Conservation (phyloP, 1,284 basidiomycete species). For the Wolfiporia cocos region DNA sequence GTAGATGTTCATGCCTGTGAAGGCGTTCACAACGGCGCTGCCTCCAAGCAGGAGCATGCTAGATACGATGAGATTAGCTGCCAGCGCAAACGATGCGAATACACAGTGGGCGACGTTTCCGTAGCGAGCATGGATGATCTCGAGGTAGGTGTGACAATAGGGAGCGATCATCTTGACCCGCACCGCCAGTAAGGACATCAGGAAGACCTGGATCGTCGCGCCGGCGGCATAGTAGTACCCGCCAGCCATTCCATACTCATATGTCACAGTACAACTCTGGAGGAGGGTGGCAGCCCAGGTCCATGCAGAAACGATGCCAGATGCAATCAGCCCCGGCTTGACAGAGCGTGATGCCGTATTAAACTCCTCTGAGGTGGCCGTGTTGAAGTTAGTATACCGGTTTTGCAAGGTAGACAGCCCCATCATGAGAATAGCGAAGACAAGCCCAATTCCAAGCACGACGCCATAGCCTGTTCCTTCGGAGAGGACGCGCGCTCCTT, state of each 20-base stretch:
- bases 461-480: slow-evolving; percentile 11
- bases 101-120: slow-evolving; percentile 1
- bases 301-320: slow-evolving; percentile 43
- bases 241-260: slow-evolving; percentile 28
- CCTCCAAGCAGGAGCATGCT: slow-evolving; percentile 19
- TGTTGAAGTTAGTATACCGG: slow-evolving; percentile 13
- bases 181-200: slow-evolving; percentile 35
- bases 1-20: slow-evolving; percentile 40
- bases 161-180: slow-evolving; percentile 16
- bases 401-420: slow-evolving; percentile 8
- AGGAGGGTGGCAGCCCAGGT: slow-evolving; percentile 28
- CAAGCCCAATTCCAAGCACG: slow-evolving; percentile 9
- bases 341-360: slow-evolving; percentile 36
- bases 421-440: slow-evolving; percentile 12
- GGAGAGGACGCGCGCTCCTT: slow-evolving; percentile 5
- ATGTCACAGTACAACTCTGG: slow-evolving; percentile 31
- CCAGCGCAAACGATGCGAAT: slow-evolving; percentile 23
- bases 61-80: slow-evolving; percentile 2
- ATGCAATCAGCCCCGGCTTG: slow-evolving; percentile 49
- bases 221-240: slow-evolving; percentile 14
- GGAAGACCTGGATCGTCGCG: slow-evolving; percentile 32
- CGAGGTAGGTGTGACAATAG: slow-evolving; percentile 14
- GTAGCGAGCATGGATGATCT: slow-evolving; percentile 11
- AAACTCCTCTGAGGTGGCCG: slow-evolving; percentile 34
- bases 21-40: slow-evolving; percentile 33